Conservation (phyloP, 306 rosid species). For the Myrica gale region DNA sequence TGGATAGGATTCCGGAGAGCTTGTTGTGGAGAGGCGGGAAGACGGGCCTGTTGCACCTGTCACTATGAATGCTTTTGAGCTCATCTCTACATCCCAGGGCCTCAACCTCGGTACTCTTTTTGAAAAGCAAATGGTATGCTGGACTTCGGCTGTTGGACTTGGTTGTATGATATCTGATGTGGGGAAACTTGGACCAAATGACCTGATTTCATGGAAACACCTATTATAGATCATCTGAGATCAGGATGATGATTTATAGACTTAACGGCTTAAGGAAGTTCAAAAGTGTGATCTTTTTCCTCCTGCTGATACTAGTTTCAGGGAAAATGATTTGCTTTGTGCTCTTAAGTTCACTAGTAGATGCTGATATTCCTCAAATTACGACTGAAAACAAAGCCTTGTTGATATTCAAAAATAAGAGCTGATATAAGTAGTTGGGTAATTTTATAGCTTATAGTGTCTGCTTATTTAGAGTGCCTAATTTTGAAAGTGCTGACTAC, state of each 20-base stretch:
- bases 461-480: constrained; percentile 17
- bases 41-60: constrained; percentile 55
- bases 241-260: not conserved
- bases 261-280: not conserved
- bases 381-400: not conserved
- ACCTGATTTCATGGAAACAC: not conserved
- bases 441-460: not conserved
- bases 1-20: constrained; percentile 57
- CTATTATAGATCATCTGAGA: not conserved
- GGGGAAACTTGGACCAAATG: not conserved
- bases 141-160: constrained; percentile 4
- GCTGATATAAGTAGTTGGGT: not conserved
- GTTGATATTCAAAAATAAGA: not conserved
- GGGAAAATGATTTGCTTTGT: not conserved
- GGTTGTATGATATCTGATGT: not conserved
- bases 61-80: constrained; percentile 96
- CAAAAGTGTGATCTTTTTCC: not conserved
- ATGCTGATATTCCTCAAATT: not conserved
- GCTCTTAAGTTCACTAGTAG: not conserved
- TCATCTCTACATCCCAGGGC: constrained; percentile 89
- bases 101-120: constrained; percentile 82
- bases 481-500: not conserved
- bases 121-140: constrained; percentile 88
- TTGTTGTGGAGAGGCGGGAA: constrained; percentile 77
- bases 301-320: not conserved